These are phyloP conservation scores for Scenedesmus sp. DNA, from an alignment of 163 green algal species.

Conservation along the genomic window DNA sequence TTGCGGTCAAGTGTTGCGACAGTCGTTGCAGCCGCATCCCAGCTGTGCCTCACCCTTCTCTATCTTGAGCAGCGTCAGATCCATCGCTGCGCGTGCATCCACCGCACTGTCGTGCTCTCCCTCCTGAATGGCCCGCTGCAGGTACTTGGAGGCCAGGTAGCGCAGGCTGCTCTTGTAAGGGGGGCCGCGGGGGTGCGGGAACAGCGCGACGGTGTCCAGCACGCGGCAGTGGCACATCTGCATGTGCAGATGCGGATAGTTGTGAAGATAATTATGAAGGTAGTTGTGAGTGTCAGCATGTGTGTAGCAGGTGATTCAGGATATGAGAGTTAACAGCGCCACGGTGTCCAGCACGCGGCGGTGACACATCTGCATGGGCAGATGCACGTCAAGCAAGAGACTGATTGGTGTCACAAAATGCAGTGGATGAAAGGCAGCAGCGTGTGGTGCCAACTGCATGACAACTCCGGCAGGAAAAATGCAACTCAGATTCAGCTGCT, in stretches of 20 bases:
- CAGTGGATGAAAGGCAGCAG: too few species aligned
- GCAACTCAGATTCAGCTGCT: too few species aligned
- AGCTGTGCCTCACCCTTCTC: slow-evolving; percentile 58
- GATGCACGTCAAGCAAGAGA: too few species aligned
- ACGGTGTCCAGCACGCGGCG: slow-evolving; percentile 84
- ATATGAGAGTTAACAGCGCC: slow-evolving; percentile 81
- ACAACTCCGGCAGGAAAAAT: too few species aligned
- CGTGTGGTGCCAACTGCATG: too few species aligned
- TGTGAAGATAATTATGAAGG: neutral
- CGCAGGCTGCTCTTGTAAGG: slow-evolving; percentile 55
- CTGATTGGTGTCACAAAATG: too few species aligned
- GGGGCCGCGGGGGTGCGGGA: slow-evolving; percentile 79
- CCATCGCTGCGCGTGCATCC: slow-evolving; percentile 89
- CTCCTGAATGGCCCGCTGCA: slow-evolving; percentile 87
- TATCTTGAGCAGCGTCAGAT: slow-evolving; percentile 92
- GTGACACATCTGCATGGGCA: slow-evolving; percentile 66
- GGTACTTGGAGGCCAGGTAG: slow-evolving; percentile 72
- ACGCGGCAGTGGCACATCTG: slow-evolving; percentile 76
- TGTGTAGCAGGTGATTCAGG: neutral
- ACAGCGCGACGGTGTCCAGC: slow-evolving; percentile 90
- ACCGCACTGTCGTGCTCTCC: slow-evolving; percentile 86
- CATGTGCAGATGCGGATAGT: neutral
- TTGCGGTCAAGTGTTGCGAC: too few species aligned
- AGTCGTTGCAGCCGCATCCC: too few species aligned
- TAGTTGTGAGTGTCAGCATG: too few species aligned